phyloP scores from a whole-genome alignment of 1,284 basidiomycete genomes.

The Pisolithus thermaeus region DNA sequence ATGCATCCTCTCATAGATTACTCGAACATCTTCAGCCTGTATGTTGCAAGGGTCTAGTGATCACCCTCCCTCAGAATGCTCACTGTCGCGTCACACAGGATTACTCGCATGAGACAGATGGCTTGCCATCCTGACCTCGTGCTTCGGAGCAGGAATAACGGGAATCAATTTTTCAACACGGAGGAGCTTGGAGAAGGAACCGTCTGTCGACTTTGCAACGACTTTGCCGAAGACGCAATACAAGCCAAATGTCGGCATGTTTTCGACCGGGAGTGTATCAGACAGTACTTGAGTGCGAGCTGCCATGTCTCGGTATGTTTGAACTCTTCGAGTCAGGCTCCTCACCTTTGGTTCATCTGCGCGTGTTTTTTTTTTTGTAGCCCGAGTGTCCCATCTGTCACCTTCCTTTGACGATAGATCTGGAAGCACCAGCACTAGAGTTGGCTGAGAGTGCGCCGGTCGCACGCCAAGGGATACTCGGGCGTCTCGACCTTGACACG shows the following conservation, averaged over 20 bases:
- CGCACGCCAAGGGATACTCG: constrained; percentile 90
- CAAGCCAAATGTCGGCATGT: constrained; percentile 87
- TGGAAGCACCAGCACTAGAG: constrained; percentile 90
- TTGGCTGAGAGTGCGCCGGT: constrained; percentile 54
- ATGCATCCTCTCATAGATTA: constrained; percentile 56
- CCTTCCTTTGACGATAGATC: constrained; percentile 87
- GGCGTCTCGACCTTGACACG: constrained; percentile 80
- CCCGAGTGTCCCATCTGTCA: constrained; percentile 97
- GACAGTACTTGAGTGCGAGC: constrained; percentile 81
- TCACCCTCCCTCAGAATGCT: background rate
- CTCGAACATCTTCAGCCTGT: constrained; percentile 90
- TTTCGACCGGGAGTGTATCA: constrained; percentile 94
- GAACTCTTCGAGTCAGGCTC: background rate
- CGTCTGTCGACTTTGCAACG: constrained; percentile 93
- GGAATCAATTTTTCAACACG: constrained; percentile 47
- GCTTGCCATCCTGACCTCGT: constrained; percentile 95
- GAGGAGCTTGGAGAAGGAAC: constrained; percentile 66
- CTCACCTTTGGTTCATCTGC: background rate
- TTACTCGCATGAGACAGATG: constrained; percentile 93
- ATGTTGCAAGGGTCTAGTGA: constrained; percentile 21
- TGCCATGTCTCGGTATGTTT: constrained; percentile 62
- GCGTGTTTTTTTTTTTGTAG: constrained; percentile 32
- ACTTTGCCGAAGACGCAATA: constrained; percentile 96
- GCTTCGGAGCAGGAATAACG: constrained; percentile 79
- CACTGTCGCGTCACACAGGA: constrained; percentile 30